Evolutionary conservation across 2,329 filamentous ascomycete species (phyloP), one percentile per base, ranked within the genome.

Genomic region (Fusarium pseudonygamai): DNA sequence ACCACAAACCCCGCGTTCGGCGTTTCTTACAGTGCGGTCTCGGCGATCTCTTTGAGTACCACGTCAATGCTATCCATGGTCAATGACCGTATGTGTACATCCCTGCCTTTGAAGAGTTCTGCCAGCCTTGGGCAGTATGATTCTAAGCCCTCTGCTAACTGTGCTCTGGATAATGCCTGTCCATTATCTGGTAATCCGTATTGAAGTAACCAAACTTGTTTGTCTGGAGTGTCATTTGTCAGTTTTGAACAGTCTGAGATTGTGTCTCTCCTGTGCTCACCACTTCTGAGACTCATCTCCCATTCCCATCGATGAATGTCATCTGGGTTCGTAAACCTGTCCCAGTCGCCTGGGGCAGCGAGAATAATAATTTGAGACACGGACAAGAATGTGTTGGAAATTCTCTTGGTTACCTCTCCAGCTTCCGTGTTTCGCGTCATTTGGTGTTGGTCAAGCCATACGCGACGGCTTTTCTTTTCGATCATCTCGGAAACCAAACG

Each of bases 261-360:
- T 7, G 1, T 24, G 30, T 34, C 8, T 34, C 30, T 26, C 16
- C 11, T 24, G 6, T 6, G n/a, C 67, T 60, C 10, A 71, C 67
- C 49, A 13, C 67, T 69, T 52, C 37, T 13, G 4, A 71, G 66
- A 28, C 65, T 71, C 55, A 71, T 49, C 20, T 71, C 60, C 66
- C 66, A 71, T 28, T 71, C 67, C 67, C 65, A 71, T 15, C 66
- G 18, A 28, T 69, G 67, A 11, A 71, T 71, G 32, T 71, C 67
- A 6, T 71, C 26, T 34, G 62, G 56, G 1, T 70, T 65, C 3
- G 42, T 53, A 24, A 71, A 69, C 1, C 67, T 20, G 7, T 67
- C 32, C 62, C 50, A 61, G 36, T 73, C 62, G 4, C 69, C 56
- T 0, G 61, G 45, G 9, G 61, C 50, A 39, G 60, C 56, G 0